phyloP scores from a whole-genome alignment of 2,329 filamentous ascomycete species.

The Cryphonectria radicalis region DNA sequence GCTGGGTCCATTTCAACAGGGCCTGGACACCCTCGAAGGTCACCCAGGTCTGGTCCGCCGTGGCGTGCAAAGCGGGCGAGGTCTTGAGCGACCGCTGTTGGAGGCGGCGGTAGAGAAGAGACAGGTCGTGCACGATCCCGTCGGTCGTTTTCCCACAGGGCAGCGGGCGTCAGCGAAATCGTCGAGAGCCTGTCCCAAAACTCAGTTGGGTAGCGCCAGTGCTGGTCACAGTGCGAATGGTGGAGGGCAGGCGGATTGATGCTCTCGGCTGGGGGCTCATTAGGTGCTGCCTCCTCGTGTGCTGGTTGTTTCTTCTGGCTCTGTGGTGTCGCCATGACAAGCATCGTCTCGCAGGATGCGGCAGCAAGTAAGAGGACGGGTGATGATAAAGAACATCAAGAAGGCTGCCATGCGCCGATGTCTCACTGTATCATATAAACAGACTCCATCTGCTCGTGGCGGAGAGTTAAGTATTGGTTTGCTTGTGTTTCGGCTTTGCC shows the following conservation, averaged over 20 bases:
- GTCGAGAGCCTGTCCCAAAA: not conserved
- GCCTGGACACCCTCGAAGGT: constrained; percentile 31
- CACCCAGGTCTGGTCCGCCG: constrained; percentile 35
- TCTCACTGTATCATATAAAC: no score
- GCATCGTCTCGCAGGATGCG: no score
- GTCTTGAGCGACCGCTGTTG: not conserved
- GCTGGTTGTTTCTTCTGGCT: no score
- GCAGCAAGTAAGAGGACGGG: no score
- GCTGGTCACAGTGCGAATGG: not conserved
- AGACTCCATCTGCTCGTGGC: no score
- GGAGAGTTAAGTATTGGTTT: no score
- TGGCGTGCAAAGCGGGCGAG: constrained; percentile 33
- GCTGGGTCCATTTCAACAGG: constrained; percentile 15
- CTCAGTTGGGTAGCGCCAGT: not conserved
- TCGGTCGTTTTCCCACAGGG: not conserved
- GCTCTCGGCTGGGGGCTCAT: not conserved
- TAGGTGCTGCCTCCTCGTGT: no score
- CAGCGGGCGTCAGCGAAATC: not conserved
- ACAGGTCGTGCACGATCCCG: not conserved
- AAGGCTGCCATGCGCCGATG: no score
- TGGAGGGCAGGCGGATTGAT: not conserved
- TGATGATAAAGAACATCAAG: no score
- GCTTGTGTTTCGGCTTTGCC: no score
- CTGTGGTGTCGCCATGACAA: no score
- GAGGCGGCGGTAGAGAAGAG: not conserved